Evolutionary conservation across 371 early-diverging fungal species (phyloP), one percentile per base, ranked within the genome.

Genomic region (Mucor velutinosus): DNA sequence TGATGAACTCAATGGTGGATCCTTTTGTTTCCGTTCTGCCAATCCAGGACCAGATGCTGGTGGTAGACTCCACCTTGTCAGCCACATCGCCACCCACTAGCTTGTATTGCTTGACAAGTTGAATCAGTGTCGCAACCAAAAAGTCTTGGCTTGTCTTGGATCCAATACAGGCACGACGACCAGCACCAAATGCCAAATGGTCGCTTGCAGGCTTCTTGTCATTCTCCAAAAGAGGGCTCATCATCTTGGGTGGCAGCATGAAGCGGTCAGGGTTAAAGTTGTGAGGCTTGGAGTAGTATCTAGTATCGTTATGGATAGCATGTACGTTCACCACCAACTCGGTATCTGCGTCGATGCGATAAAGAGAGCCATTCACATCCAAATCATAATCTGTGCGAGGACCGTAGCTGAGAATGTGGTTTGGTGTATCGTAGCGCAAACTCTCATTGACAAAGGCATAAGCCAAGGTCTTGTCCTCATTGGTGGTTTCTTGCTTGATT

Each of bases 121-220:
- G 73, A 4, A 60, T 33, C 19, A 75, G 37, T 1, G 53, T 23
- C 30, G 66, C 25, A 0, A 66, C 62, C 61, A 77, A 59, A 1
- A 70, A 60, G 3, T 63, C 65, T 23, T 72, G 71, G 37, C 76
- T 74, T 15, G 60, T 58, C 49, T 65, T 61, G 4, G 58, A 64
- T 21, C 71, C 78, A 23, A 75, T 60, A 56, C 78, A 77, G 14
- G 64, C 65, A 47, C 78, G 78, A 59, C 75, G 72, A 33, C 78
- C 78, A 60, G 78, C 73, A 57, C 78, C 78, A 49, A 77, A 77
- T 11, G 78, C 78, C 65, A 77, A 60, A 66, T 75, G 75, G 66
- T 77, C 78, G 3, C 66, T 60, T 8, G 70, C 73, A 17, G 64
- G 43, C 25, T 66, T 67, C n/a, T 68, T 67, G 10, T 60, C 72